phyloP scores from a whole-genome alignment of 257 asterid species.

The Nicotiana benthamiana region DNA sequence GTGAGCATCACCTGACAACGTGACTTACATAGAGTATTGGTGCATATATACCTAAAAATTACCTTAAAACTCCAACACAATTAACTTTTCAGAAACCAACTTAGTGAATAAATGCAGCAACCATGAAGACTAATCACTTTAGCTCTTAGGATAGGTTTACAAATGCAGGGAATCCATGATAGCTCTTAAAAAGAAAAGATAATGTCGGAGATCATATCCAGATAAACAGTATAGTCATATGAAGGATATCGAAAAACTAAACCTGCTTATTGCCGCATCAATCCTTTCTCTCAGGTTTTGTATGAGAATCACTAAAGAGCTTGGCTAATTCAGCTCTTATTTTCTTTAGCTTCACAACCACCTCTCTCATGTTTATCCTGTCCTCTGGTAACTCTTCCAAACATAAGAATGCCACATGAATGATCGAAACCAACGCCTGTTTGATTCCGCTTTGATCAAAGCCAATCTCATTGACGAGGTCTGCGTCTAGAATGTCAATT shows the following conservation, averaged over 20 bases:
- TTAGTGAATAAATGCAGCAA: not conserved
- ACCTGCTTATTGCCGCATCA: not conserved
- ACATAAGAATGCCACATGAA: conserved; percentile 25
- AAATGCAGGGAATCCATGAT: not conserved
- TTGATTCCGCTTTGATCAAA: not conserved
- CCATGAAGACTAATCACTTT: not conserved
- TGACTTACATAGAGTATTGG: not conserved
- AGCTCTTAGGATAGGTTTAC: too few species aligned
- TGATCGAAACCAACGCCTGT: not conserved
- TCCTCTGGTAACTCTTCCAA: conserved; percentile 26
- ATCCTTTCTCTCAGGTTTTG: not conserved
- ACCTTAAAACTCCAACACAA: not conserved
- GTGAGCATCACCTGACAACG: not conserved
- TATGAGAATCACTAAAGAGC: not conserved
- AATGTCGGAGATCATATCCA: too few species aligned
- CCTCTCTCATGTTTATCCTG: conserved; percentile 22
- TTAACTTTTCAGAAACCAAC: not conserved
- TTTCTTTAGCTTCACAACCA: conserved; percentile 20
- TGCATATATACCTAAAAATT: not conserved
- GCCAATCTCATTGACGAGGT: conserved; percentile 8
- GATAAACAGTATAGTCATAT: not conserved
- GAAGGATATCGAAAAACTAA: not conserved
- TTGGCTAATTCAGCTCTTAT: conserved; percentile 17
- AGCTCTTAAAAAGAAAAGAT: not conserved
- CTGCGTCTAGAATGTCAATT: conserved; percentile 20